A percentile compares a stretch with the other conserved stretches of the same genome.
These are phyloP conservation scores for Phytophthora sp. DNA, from an alignment of 352 stramenopile species.

Conservation along the genomic window DNA sequence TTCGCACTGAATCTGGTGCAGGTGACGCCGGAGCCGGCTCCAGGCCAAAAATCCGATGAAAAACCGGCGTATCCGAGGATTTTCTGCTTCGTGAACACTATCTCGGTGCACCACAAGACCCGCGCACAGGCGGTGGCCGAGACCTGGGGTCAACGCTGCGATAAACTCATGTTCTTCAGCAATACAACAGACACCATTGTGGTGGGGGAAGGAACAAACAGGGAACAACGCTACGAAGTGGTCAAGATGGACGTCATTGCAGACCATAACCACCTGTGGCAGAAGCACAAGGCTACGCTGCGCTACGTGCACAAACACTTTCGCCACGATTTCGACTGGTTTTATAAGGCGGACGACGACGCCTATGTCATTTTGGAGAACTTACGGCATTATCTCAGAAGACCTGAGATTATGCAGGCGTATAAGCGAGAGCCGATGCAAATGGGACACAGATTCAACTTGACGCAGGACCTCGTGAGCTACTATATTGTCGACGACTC, in stretches of 20 bases:
- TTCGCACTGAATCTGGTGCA: slow-evolving; percentile 49
- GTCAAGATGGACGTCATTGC: slow-evolving; percentile 70
- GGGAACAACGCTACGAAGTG: slow-evolving; percentile 53
- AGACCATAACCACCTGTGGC: slow-evolving; percentile 85
- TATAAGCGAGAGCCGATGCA: slow-evolving; percentile 70
- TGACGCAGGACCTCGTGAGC: slow-evolving; percentile 69
- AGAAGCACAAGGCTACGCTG: slow-evolving; percentile 83
- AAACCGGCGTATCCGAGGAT: slow-evolving; percentile 52
- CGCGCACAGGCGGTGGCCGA: slow-evolving; percentile 72
- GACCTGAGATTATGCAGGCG: slow-evolving; percentile 69
- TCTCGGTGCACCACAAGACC: slow-evolving; percentile 69
- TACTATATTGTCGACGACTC: slow-evolving; percentile 80
- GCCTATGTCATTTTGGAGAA: slow-evolving; percentile 87
- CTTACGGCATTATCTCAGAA: slow-evolving; percentile 59
- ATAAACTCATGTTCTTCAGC: slow-evolving; percentile 86
- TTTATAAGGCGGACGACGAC: slow-evolving; percentile 88
- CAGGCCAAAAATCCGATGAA: background rate
- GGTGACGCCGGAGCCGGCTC: slow-evolving; percentile 36
- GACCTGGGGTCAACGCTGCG: slow-evolving; percentile 83
- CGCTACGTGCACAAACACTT: slow-evolving; percentile 74
- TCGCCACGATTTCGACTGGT: slow-evolving; percentile 85
- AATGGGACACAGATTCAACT: slow-evolving; percentile 82
- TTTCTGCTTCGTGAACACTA: slow-evolving; percentile 86
- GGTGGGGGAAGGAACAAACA: slow-evolving; percentile 27
- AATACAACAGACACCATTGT: slow-evolving; percentile 64